phyloP scores from a whole-genome alignment of 116 monocot species.

The Papilionanthe hybrid region DNA sequence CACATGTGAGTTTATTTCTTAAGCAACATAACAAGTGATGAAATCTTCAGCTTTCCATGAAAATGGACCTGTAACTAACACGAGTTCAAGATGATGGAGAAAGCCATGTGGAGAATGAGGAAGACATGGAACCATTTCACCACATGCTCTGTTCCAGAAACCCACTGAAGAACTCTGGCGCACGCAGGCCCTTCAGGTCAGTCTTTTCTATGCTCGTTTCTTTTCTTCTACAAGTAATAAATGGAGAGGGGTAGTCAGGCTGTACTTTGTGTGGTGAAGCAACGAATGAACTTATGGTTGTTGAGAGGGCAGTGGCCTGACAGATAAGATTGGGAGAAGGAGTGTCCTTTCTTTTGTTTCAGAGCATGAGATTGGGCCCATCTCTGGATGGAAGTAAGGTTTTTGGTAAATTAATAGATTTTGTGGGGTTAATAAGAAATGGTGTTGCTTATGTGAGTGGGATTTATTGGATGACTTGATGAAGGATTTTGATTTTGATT shows the following conservation, averaged over 20 bases:
- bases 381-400: no score
- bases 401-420: no score
- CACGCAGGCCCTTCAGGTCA: no score
- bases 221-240: background rate
- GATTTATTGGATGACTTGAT: no score
- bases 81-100: background rate
- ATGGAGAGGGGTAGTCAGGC: background rate
- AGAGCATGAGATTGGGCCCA: no score
- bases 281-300: background rate
- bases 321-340: background rate
- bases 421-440: no score
- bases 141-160: background rate
- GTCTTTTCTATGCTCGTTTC: background rate
- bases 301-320: background rate
- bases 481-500: no score
- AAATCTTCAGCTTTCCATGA: slow-evolving; percentile 5
- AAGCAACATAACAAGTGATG: background rate
- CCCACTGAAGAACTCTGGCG: no score
- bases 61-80: slow-evolving; percentile 6
- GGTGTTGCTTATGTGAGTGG: no score
- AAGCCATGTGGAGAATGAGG: slow-evolving; percentile 11
- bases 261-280: background rate
- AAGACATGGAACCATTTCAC: background rate
- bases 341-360: no score
- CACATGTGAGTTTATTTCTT: slow-evolving; percentile 1